Evolutionary conservation across 2,329 filamentous ascomycete genomes (phyloP).

Genomic region (Achaetomium macrosporum): DNA sequence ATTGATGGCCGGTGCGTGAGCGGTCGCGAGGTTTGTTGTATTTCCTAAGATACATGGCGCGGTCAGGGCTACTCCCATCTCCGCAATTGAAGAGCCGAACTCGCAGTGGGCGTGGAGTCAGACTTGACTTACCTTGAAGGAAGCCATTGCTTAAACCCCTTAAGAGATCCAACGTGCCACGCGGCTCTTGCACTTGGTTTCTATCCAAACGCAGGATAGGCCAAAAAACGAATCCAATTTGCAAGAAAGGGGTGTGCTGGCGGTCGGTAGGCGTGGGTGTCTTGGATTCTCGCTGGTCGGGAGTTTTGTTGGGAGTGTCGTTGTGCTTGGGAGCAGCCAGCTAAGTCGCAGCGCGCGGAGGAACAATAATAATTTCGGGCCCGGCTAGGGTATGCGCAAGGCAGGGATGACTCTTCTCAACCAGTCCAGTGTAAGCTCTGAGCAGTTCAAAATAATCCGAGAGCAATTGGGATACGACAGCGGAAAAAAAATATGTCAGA

Average conservation of each 20-base stretch:
- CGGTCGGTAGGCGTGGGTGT: slow-evolving; percentile 3
- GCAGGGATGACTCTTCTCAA: slow-evolving; percentile 17
- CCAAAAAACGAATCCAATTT: slow-evolving; percentile 8
- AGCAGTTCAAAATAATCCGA: slow-evolving; percentile 13
- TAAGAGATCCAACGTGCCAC: slow-evolving; percentile 15
- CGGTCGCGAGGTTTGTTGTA: slow-evolving; percentile 60
- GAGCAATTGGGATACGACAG: slow-evolving; percentile 18
- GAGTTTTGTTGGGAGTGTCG: slow-evolving; percentile 9
- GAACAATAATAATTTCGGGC: slow-evolving; percentile 26
- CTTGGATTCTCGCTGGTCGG: slow-evolving; percentile 5
- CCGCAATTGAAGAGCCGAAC: slow-evolving; percentile 23
- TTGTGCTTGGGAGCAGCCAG: slow-evolving; percentile 20
- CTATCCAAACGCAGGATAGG: slow-evolving; percentile 18
- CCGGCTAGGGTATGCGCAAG: slow-evolving; percentile 20
- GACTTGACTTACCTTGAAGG: slow-evolving; percentile 26
- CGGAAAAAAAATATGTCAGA: slow-evolving; percentile 17
- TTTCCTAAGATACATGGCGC: slow-evolving; percentile 45
- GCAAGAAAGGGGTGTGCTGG: slow-evolving; percentile 2
- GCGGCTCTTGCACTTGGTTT: slow-evolving; percentile 14
- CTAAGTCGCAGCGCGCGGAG: slow-evolving; percentile 23
- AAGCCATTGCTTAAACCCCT: slow-evolving; percentile 28
- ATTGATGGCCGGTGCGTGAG: slow-evolving; percentile 57
- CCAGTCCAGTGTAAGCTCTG: slow-evolving; percentile 11
- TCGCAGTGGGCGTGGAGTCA: slow-evolving; percentile 5
- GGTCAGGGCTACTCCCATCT: slow-evolving; percentile 34